Evolutionary conservation across 2,329 filamentous ascomycete genomes (phyloP), one percentile per base, ranked within the genome.

Genomic region (Rutstroemia sp.): DNA sequence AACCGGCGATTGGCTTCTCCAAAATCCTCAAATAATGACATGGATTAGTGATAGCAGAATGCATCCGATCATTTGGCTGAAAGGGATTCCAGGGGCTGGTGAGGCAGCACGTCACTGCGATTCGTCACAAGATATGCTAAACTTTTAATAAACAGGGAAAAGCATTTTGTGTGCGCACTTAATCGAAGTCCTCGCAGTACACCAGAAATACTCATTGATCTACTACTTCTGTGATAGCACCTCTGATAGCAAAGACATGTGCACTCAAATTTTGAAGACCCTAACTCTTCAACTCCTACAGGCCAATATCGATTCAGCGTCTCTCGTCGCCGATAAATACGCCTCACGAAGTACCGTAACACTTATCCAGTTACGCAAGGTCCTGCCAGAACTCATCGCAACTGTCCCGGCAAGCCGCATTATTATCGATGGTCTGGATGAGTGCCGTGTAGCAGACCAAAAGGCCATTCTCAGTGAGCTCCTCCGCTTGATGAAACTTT

Each of bases 71-170:
- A 21, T 63, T 10, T 63, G 61, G 61, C 54, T 61, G 14, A 25
- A 61, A 39, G 61, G 59, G 10, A 61, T 53, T 17, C 59, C 59
- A 34, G 61, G 61, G 42, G 10, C 61, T 38, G 59, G 56, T 60
- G 49, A 9, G 39, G 36, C 39, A n/a, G 10, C 36, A 39, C 10
- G 3, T 39, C 10, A 12, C 36, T 12, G 3, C 36, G 36, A 39
- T n/a, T 39, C 6, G 39, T 2, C 2, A 42, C 6, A 16, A 7
- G 17, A 16, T 42, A 17, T 16, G 39, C 17, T 42, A 23, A 23
- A 1, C 3, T 17, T 16, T 16, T 16, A 42, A 16, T 42, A 14
- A 42, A 42, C 17, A 42, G 58, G 59, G 1, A 62, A 62, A 46
- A 60, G 55, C 38, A 54, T 62, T 8, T 50, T 62, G 40, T 60